Conservation (phyloP, 768 basidiomycete genomes). For the Boletus rubroflammeus region DNA sequence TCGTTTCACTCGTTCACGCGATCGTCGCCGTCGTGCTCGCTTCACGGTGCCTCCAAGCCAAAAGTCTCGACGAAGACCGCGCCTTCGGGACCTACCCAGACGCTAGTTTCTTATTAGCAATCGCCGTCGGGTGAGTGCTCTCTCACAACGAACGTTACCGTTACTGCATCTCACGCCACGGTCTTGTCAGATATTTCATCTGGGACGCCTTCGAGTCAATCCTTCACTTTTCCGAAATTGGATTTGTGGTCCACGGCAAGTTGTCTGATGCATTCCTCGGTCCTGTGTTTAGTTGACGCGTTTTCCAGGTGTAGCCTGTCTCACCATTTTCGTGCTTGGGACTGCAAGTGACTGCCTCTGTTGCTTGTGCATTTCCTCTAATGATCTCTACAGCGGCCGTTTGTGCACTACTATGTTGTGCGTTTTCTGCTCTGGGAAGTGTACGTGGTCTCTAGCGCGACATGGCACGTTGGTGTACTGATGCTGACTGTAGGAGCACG, state of each 20-base stretch:
- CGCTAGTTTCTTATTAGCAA: conserved; percentile 56
- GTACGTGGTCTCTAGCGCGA: conserved; percentile 34
- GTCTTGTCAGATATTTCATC: conserved; percentile 58
- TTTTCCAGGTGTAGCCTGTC: conserved; percentile 55
- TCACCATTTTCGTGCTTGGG: conserved; percentile 60
- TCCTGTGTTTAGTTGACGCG: not conserved
- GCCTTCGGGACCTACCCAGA: conserved; percentile 72
- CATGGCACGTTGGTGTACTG: not conserved
- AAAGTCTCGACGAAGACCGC: conserved; percentile 52
- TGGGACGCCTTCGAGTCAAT: conserved; percentile 80
- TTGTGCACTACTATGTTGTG: conserved; percentile 73
- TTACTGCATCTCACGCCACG: not conserved
- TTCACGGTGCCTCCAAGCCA: conserved; percentile 45
- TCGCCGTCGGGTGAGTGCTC: conserved; percentile 63
- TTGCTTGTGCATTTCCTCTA: not conserved
- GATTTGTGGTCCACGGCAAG: conserved; percentile 75
- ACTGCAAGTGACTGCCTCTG: conserved; percentile 49
- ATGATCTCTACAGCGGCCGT: conserved; percentile 51
- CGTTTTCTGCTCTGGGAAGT: conserved; percentile 84
- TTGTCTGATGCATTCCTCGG: not conserved
- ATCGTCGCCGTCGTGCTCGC: conserved; percentile 64
- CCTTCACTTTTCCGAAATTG: conserved; percentile 63
- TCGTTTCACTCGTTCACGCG: conserved; percentile 73
- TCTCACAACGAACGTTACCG: not conserved
- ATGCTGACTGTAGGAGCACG: conserved; percentile 54